Evolutionary conservation across 768 basidiomycete species (phyloP).

Genomic region (Peribolospora baueri): DNA sequence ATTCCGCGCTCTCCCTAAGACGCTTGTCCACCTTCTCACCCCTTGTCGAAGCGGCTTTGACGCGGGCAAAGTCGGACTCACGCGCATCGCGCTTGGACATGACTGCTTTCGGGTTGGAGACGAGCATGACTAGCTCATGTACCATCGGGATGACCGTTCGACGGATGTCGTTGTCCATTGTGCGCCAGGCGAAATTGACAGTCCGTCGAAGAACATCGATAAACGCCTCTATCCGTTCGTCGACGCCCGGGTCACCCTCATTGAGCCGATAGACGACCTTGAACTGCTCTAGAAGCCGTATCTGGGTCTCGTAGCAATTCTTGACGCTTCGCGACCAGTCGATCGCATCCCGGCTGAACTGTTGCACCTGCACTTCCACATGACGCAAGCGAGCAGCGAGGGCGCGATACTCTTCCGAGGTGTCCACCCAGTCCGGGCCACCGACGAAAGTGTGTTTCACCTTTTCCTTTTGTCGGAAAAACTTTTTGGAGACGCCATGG

Average conservation of each 20-base stretch:
- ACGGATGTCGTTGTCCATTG: slow-evolving; percentile 10
- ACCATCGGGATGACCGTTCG: slow-evolving; percentile 7
- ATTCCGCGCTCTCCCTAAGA: slow-evolving; percentile 6
- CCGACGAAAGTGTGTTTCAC: slow-evolving; percentile 6
- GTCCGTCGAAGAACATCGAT: slow-evolving; percentile 2
- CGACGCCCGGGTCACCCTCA: slow-evolving; percentile 1
- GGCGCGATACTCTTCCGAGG: slow-evolving; percentile 9
- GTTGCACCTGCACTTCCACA: slow-evolving; percentile 1
- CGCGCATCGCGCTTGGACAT: slow-evolving; percentile 10
- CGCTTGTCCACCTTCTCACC: background rate
- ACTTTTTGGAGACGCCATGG: slow-evolving; percentile 8
- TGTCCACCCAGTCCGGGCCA: background rate
- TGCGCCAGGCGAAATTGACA: background rate
- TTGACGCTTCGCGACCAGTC: slow-evolving; percentile 9
- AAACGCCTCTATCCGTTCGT: slow-evolving; percentile 4
- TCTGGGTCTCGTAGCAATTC: slow-evolving; percentile 8
- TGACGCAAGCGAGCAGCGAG: slow-evolving; percentile 8
- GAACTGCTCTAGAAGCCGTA: slow-evolving; percentile 10
- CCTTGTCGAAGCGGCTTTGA: slow-evolving; percentile 9
- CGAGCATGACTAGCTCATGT: slow-evolving; percentile 11
- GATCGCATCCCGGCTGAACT: slow-evolving; percentile 10
- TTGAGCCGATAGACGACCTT: slow-evolving; percentile 9
- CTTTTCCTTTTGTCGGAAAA: slow-evolving; percentile 7
- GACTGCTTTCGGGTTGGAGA: slow-evolving; percentile 11
- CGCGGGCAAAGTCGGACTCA: too few species aligned